Percentiles rank a stretch among this genome's conserved stretches.
These are phyloP conservation scores for Kewa caespitosa DNA, from an alignment of 179 eudicot species.

Conservation along the genomic window DNA sequence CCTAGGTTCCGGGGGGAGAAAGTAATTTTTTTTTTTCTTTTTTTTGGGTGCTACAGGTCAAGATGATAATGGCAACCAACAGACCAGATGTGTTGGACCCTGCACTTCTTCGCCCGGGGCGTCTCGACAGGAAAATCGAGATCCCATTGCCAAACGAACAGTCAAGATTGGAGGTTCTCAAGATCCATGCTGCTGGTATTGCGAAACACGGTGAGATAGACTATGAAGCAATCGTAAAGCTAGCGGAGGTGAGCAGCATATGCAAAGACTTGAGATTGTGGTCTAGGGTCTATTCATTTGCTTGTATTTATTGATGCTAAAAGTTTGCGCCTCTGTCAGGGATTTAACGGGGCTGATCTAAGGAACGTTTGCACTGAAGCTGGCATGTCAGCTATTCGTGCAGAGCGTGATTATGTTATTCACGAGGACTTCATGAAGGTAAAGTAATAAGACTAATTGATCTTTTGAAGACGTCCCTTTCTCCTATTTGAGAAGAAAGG, in stretches of 20 bases:
- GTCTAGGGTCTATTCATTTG: not conserved
- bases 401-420: slow-evolving; percentile 92
- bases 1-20: too few relatives aligned
- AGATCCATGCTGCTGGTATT: slow-evolving; percentile 97
- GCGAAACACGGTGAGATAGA: slow-evolving; percentile 99
- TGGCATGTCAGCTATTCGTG: slow-evolving; percentile 89
- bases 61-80: slow-evolving; percentile 99
- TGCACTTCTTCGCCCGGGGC: slow-evolving; percentile 99
- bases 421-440: slow-evolving; percentile 99
- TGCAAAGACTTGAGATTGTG: not conserved
- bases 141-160: slow-evolving; percentile 98
- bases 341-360: slow-evolving; percentile 91
- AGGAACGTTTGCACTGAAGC: slow-evolving; percentile 93
- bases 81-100: slow-evolving; percentile 99
- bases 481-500: too few relatives aligned
- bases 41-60: slow-evolving; percentile 50
- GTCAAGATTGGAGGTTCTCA: slow-evolving; percentile 89
- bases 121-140: slow-evolving; percentile 94
- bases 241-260: slow-evolving; percentile 72
- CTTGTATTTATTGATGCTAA: not conserved
- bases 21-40: too few relatives aligned
- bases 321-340: slow-evolving; percentile 31
- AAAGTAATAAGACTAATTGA: too few relatives aligned
- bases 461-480: too few relatives aligned
- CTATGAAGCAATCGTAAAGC: slow-evolving; percentile 93